Evolutionary conservation across 371 early-diverging fungal species (phyloP).

Genomic region (Umbelopsis sp.): DNA sequence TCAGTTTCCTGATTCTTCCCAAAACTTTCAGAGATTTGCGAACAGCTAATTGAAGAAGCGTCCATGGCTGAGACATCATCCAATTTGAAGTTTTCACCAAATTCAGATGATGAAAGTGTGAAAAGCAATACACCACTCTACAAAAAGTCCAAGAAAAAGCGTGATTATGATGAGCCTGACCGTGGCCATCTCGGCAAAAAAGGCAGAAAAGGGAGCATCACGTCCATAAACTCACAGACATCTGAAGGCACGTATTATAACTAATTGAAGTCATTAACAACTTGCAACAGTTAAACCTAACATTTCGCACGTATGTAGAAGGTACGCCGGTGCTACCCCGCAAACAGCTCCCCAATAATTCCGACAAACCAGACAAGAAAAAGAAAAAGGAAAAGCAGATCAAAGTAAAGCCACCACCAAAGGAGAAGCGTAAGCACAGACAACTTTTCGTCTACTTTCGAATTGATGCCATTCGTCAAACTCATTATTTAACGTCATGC

Average conservation of each 20-base stretch:
- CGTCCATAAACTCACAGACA: slow-evolving; percentile 8
- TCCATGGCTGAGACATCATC: slow-evolving; percentile 12
- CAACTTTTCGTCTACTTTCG: neutral
- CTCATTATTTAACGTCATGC: neutral
- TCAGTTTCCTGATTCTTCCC: neutral
- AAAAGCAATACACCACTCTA: slow-evolving; percentile 6
- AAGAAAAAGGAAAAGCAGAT: slow-evolving; percentile 42
- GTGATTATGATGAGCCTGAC: slow-evolving; percentile 5
- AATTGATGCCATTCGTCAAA: neutral
- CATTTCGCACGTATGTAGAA: neutral
- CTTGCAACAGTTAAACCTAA: neutral
- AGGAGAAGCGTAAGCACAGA: slow-evolving; percentile 39
- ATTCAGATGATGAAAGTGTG: slow-evolving; percentile 21
- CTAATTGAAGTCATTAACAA: neutral
- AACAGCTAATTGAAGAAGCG: slow-evolving; percentile 12
- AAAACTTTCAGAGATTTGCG: slow-evolving; percentile 20
- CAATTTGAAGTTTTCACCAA: slow-evolving; percentile 9
- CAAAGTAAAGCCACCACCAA: slow-evolving; percentile 38
- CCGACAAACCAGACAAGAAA: slow-evolving; percentile 41
- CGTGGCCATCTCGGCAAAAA: slow-evolving; percentile 18
- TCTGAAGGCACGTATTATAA: neutral
- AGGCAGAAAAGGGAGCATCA: slow-evolving; percentile 10
- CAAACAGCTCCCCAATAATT: slow-evolving; percentile 13
- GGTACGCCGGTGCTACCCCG: slow-evolving; percentile 16
- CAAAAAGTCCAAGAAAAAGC: slow-evolving; percentile 14